phyloP scores from a whole-genome alignment of 257 asterid species.

The Nicotiana otophora region DNA sequence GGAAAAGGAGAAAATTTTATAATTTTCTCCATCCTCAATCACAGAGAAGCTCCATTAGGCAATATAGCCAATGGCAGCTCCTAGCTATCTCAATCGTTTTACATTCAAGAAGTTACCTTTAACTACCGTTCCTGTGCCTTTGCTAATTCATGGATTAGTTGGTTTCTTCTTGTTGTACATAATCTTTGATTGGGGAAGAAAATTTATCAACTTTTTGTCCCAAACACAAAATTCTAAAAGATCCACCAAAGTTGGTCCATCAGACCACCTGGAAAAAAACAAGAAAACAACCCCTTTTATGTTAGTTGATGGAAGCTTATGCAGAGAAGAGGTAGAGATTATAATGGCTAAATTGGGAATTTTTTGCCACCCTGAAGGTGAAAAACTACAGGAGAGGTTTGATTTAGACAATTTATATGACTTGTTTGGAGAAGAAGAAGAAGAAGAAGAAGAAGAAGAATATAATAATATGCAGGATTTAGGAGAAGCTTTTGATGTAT shows the following conservation, averaged over 20 bases:
- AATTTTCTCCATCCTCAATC: not conserved
- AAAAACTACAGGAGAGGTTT: not conserved
- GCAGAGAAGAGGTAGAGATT: slow-evolving; percentile 10
- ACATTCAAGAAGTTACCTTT: not conserved
- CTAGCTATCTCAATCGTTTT: not conserved
- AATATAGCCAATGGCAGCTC: slow-evolving; percentile 9
- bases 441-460: not conserved
- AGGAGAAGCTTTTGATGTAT: slow-evolving; percentile 18
- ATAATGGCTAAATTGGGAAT: slow-evolving; percentile 2
- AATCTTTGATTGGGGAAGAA: slow-evolving; percentile 10
- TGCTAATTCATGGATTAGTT: slow-evolving; percentile 4
- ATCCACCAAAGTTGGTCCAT: not conserved
- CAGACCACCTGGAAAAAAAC: not conserved
- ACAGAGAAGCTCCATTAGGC: not conserved
- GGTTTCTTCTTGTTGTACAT: slow-evolving; percentile 5
- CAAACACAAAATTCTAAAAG: not conserved
- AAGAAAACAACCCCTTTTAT: not conserved
- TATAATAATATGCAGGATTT: slow-evolving; percentile 9
- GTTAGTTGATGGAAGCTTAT: not conserved
- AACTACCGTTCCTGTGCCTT: slow-evolving; percentile 6
- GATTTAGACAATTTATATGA: not conserved
- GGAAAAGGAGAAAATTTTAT: not conserved
- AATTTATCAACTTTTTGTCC: not conserved
- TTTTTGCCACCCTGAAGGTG: slow-evolving; percentile 8
- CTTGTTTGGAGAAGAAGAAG: slow-evolving; percentile 12